A percentile compares a stretch with the other conserved stretches of the same genome.
Evolutionary conservation across 768 basidiomycete species (phyloP).

Genomic region (Xerocomellus amylosporus): DNA sequence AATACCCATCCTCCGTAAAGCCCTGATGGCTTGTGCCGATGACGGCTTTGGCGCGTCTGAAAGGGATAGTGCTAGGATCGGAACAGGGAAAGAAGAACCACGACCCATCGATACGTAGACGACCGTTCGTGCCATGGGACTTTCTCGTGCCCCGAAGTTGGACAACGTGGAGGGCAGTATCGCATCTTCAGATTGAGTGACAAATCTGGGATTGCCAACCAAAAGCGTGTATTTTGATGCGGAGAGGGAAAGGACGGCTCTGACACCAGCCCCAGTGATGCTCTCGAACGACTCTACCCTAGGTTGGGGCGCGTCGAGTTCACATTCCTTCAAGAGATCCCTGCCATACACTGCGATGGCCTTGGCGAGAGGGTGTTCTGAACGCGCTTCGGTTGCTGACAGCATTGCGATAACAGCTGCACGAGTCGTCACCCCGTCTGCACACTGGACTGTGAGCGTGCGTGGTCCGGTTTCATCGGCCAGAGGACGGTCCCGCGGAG

Average conservation of each 20-base stretch:
- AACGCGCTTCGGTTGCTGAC: constrained; percentile 82
- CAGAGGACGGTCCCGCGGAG: constrained; percentile 29
- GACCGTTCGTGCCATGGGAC: constrained; percentile 72
- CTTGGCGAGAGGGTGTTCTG: constrained; percentile 95
- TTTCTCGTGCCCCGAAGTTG: constrained; percentile 69
- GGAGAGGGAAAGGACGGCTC: constrained; percentile 57
- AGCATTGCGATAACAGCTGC: constrained; percentile 75
- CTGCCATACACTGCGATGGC: constrained; percentile 85
- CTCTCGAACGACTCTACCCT: constrained; percentile 77
- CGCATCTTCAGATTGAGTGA: constrained; percentile 51
- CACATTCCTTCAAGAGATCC: constrained; percentile 47
- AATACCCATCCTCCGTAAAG: constrained; percentile 86
- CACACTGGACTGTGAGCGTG: constrained; percentile 35
- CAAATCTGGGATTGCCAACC: constrained; percentile 75
- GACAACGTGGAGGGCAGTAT: constrained; percentile 58
- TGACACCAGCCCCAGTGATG: constrained; percentile 85
- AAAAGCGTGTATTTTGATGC: constrained; percentile 56
- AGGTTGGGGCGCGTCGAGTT: constrained; percentile 46
- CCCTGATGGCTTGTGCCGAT: constrained; percentile 75
- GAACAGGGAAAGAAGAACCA: constrained; percentile 40
- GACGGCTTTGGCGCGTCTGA: constrained; percentile 87
- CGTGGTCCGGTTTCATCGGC: constrained; percentile 11
- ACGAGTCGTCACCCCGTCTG: constrained; percentile 60
- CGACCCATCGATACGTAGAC: constrained; percentile 76
- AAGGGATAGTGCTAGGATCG: constrained; percentile 79